phyloP scores from a whole-genome alignment of 2,329 filamentous ascomycete genomes.

The Neonectria magnoliae region DNA sequence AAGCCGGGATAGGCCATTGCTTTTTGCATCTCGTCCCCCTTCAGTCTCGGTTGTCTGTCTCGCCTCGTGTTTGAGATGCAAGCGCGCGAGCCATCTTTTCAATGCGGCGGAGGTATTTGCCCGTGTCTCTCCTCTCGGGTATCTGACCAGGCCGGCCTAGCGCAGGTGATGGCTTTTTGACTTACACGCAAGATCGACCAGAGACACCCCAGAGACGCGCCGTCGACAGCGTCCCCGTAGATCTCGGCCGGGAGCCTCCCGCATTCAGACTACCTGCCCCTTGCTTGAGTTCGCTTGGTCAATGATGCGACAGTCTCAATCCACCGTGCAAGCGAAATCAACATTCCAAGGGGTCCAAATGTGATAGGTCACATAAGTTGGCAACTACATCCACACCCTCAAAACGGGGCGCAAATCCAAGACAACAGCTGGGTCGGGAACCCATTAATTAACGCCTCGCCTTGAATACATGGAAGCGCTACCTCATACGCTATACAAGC shows the following conservation, averaged over 20 bases:
- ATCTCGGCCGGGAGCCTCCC: constrained; percentile 31
- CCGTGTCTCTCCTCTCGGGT: background rate
- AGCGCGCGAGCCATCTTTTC: background rate
- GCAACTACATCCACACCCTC: constrained; percentile 16
- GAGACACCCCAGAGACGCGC: constrained; percentile 4
- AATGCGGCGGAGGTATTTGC: background rate
- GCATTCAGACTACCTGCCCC: constrained; percentile 31
- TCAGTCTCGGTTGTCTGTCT: background rate
- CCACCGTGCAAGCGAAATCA: constrained; percentile 28
- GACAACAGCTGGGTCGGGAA: background rate
- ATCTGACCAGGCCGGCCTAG: background rate
- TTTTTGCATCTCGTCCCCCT: constrained; percentile 5
- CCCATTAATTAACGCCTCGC: background rate
- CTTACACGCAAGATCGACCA: constrained; percentile 20
- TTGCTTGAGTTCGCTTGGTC: constrained; percentile 29
- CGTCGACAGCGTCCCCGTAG: constrained; percentile 22
- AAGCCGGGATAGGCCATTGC: constrained; percentile 8
- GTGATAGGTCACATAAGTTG: constrained; percentile 33
- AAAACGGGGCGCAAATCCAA: background rate
- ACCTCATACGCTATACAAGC: background rate
- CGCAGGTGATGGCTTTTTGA: background rate
- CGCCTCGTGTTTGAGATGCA: constrained; percentile 9
- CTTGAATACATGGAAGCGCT: background rate
- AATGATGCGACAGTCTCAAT: constrained; percentile 27
- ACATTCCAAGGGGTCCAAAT: constrained; percentile 26